Percentiles rank a stretch among this genome's conserved stretches.
Conservation (phyloP, 805 yeast species). For the Pichia gijzeniarum region DNA sequence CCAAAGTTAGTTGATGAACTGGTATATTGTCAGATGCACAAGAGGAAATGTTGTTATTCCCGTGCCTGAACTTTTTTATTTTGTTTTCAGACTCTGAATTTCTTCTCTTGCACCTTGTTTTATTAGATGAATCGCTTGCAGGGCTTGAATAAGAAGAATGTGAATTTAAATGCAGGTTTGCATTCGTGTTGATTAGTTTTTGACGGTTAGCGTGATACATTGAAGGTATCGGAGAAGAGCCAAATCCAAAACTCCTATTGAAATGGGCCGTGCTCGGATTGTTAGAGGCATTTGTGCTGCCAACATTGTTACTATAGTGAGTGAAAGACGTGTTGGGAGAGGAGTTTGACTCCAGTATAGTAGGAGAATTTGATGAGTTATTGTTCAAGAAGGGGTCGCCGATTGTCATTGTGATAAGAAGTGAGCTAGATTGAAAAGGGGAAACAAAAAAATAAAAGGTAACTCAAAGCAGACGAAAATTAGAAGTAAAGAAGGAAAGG, state of each 20-base stretch:
- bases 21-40: constrained; percentile 13
- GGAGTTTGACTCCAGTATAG: constrained; percentile 8
- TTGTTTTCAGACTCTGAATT: constrained; percentile 29
- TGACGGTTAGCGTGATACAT: constrained; percentile 15
- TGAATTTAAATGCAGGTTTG: too few relatives aligned
- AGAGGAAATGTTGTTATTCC: constrained; percentile 21
- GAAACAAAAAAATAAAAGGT: constrained; percentile 1
- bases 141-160: not conserved
- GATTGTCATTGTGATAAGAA: constrained; percentile 4
- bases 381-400: constrained; percentile 2
- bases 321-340: constrained; percentile 2
- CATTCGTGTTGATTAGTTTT: constrained; percentile 13
- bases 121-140: not conserved
- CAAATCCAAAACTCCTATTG: not conserved
- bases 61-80: constrained; percentile 28
- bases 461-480: not conserved
- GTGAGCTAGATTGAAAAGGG: not conserved
- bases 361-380: constrained; percentile 4
- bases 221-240: constrained; percentile 6
- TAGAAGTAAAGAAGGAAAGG: constrained; percentile 2
- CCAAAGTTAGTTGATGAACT: constrained; percentile 19
- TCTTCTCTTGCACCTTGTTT: constrained; percentile 30
- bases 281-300: not conserved
- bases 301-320: not conserved
- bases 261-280: not conserved